Percentiles rank a stretch among this genome's conserved stretches.
Evolutionary conservation across 23 red algal genomes (phyloP).

Genomic region (Gracilaria gracilis): DNA sequence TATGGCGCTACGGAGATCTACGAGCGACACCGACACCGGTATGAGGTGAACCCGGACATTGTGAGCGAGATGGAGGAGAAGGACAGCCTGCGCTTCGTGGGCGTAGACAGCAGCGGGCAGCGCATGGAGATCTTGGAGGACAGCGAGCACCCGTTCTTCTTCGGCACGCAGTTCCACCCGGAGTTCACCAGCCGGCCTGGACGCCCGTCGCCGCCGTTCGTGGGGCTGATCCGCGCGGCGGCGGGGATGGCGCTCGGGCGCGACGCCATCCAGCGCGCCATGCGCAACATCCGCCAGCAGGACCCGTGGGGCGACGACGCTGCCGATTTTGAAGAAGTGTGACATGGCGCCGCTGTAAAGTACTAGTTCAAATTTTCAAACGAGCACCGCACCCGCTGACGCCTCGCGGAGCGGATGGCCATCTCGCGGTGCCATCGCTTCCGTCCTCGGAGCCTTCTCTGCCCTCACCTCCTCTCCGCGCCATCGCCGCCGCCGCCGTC

Average conservation of each 20-base stretch:
- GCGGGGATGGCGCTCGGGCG: constrained; percentile 65
- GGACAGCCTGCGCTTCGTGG: constrained; percentile 85
- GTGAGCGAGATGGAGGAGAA: constrained; percentile 72
- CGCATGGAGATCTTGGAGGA: constrained; percentile 96
- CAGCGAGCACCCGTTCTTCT: constrained; percentile 87
- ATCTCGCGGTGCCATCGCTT: too few species aligned
- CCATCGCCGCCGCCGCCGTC: not conserved
- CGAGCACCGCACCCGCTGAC: too few species aligned
- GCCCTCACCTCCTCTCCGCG: too few species aligned
- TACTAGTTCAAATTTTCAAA: not conserved
- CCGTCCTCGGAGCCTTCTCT: too few species aligned
- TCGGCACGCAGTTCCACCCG: constrained; percentile 97
- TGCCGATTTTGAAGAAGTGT: not conserved
- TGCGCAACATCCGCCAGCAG: constrained; percentile 55
- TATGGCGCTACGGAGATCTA: constrained; percentile 76
- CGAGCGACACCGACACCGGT: constrained; percentile 96
- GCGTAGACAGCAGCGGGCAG: constrained; percentile 80
- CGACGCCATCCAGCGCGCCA: constrained; percentile 42
- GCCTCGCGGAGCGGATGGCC: too few species aligned
- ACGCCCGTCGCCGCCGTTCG: constrained; percentile 92
- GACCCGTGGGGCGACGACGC: constrained; percentile 68
- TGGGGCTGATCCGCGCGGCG: constrained; percentile 91
- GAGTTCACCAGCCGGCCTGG: constrained; percentile 94
- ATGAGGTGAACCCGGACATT: constrained; percentile 94
- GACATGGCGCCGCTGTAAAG: not conserved